Base-by-base conservation (phyloP, 1,284 basidiomycete species). In the Kwoniella shivajii region DNA sequence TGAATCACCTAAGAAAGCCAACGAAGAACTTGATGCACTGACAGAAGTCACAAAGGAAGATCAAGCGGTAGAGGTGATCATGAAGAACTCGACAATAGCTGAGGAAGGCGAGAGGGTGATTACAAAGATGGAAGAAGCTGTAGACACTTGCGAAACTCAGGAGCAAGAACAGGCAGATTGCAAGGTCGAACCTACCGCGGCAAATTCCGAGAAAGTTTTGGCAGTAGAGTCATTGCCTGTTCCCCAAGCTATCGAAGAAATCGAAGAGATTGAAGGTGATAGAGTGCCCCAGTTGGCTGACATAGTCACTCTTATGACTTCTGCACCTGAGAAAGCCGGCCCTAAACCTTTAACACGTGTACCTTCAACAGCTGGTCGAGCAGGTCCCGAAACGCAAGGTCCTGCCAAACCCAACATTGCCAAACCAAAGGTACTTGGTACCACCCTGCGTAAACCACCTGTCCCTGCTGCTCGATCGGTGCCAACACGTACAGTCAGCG, bases 381-480 rank as follows among this genome's bases (percentile, higher is more conserved):
- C n/a, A n/a, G n/a, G n/a, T n/a, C n/a, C n/a, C n/a, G n/a, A n/a
- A n/a, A n/a, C n/a, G n/a, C n/a, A n/a, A n/a, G n/a, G n/a, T n/a
- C n/a, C n/a, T n/a, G 11, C 2, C 46, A 27, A 50, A 41, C 7
- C 45, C 41, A 10, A 36, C 27, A 9, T 34, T 41, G 11, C 47
- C 16, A 47, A 36, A 22, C 36, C 59, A 16, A 52, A 43, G 31
- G 34, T 49, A 5, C 44, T 37, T 34, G 37, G 26, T n/a, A 22
- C 22, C 18, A 53, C 26, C 7, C 20, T 47, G 13, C 54, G 59
- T 14, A 60, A 60, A 38, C 61, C 59, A 6, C 50, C 61, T 27
- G 59, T 64, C 1, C 61, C 61, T 6, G 18, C 47, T 6, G 57
- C 57, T 16, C 34, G 48, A 13, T 18, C 53, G 4, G 37, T 26